Percentiles rank a stretch among this genome's conserved stretches.
Evolutionary conservation across 345 rosid species (phyloP).

Genomic region (Triadica sebifera): DNA sequence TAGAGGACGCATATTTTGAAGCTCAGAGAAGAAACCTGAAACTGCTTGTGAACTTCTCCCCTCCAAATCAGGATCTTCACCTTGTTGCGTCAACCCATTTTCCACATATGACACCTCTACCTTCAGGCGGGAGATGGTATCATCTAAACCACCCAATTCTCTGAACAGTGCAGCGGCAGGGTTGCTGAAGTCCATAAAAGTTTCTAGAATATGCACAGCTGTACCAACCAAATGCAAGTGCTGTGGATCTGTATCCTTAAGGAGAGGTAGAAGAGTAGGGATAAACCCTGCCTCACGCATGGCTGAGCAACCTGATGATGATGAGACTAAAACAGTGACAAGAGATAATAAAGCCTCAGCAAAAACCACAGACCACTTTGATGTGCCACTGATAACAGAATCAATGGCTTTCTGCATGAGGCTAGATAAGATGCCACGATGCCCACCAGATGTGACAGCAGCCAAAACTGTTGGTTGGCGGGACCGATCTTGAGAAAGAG

Average conservation of each 20-base stretch:
- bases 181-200: slow-evolving; percentile 93
- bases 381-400: slow-evolving; percentile 61
- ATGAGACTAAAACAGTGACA: slow-evolving; percentile 84
- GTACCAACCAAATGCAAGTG: slow-evolving; percentile 88
- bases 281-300: slow-evolving; percentile 96
- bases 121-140: slow-evolving; percentile 77
- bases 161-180: slow-evolving; percentile 92
- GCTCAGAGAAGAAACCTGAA: slow-evolving; percentile 43
- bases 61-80: slow-evolving; percentile 47
- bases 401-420: slow-evolving; percentile 89
- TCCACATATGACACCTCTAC: slow-evolving; percentile 72
- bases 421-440: slow-evolving; percentile 86
- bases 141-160: slow-evolving; percentile 96
- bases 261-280: slow-evolving; percentile 86
- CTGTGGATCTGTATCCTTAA: slow-evolving; percentile 88
- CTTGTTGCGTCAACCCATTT: slow-evolving; percentile 49
- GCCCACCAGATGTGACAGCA: slow-evolving; percentile 88
- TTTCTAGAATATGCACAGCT: slow-evolving; percentile 84
- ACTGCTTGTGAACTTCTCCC: slow-evolving; percentile 38
- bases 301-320: slow-evolving; percentile 89
- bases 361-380: slow-evolving; percentile 77
- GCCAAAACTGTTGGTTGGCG: slow-evolving; percentile 80
- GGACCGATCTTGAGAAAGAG: slow-evolving; percentile 88
- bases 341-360: slow-evolving; percentile 90
- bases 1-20: slow-evolving; percentile 53